Evolutionary conservation across 352 stramenopile genomes (phyloP).

Genomic region (Blastocystis sp.): DNA sequence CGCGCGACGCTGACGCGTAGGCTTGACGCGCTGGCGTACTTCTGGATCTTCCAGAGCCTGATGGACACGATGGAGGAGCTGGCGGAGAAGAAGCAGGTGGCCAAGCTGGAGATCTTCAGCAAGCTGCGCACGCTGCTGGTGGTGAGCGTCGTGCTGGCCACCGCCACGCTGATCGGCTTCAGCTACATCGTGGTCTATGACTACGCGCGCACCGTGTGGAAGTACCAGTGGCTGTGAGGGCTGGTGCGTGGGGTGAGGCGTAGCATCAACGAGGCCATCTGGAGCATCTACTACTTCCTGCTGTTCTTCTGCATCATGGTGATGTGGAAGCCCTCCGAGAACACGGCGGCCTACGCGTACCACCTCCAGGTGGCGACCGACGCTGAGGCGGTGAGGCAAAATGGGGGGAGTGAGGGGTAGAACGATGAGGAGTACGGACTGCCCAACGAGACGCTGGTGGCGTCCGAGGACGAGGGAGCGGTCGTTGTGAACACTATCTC

Average conservation of each 20-base stretch:
- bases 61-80: conserved; percentile 70
- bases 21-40: conserved; percentile 62
- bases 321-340: conserved; percentile 68
- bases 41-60: conserved; percentile 69
- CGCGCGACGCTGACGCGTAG: neutral
- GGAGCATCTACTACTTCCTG: conserved; percentile 67
- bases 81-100: conserved; percentile 67
- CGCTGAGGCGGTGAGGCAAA: neutral
- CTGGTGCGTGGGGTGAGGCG: neutral
- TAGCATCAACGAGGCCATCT: conserved; percentile 69
- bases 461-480: conserved; percentile 50
- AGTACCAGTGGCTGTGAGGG: conserved; percentile 67
- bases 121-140: conserved; percentile 57
- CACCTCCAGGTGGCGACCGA: conserved; percentile 58
- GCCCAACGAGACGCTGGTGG: conserved; percentile 47
- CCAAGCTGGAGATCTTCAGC: conserved; percentile 63
- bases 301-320: conserved; percentile 68
- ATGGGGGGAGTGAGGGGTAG: neutral
- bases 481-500: conserved; percentile 50
- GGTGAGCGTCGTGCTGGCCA: conserved; percentile 55
- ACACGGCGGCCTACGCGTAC: conserved; percentile 65
- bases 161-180: conserved; percentile 53
- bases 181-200: conserved; percentile 61
- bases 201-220: conserved; percentile 46
- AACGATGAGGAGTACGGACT: conserved; percentile 68